Evolutionary conservation across 192 early-diverging fungal species (phyloP).

Genomic region (Coemansia sp.): DNA sequence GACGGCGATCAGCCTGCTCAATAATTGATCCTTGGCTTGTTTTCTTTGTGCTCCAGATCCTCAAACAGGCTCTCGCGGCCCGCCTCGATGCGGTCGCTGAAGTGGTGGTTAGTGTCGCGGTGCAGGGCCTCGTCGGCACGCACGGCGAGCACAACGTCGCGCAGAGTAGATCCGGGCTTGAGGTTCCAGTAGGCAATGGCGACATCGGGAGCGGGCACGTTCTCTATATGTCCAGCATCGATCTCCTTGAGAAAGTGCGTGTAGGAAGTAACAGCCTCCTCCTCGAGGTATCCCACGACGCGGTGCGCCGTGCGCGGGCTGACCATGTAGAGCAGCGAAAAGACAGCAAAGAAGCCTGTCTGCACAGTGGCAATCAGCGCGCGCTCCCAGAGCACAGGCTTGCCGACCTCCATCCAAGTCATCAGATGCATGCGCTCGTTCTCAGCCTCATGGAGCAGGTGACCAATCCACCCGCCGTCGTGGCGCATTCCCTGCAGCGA

Average conservation of each 20-base stretch:
- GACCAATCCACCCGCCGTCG: conserved; percentile 92
- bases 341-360: conserved; percentile 90
- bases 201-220: conserved; percentile 78
- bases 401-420: conserved; percentile 77
- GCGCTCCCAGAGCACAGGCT: conserved; percentile 67
- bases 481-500: conserved; percentile 76
- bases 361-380: conserved; percentile 75
- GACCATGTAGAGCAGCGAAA: conserved; percentile 84
- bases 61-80: conserved; percentile 58
- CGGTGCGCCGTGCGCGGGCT: conserved; percentile 83
- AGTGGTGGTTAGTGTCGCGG: conserved; percentile 89
- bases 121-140: conserved; percentile 90
- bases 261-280: conserved; percentile 92
- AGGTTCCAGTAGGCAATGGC: conserved; percentile 89
- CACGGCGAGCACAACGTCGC: conserved; percentile 86
- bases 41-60: conserved; percentile 30
- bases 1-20: conserved; percentile 4
- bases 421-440: conserved; percentile 81
- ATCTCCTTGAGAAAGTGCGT: conserved; percentile 87
- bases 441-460: conserved; percentile 91
- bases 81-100: conserved; percentile 69
- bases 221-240: conserved; percentile 71
- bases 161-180: conserved; percentile 65
- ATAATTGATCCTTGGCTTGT: conserved; percentile 41
- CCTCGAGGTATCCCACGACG: conserved; percentile 92